Percentiles rank a stretch among this genome's conserved stretches.
Conservation (phyloP, 2,329 filamentous ascomycete genomes). For the Pseudocercospora macadamiae region DNA sequence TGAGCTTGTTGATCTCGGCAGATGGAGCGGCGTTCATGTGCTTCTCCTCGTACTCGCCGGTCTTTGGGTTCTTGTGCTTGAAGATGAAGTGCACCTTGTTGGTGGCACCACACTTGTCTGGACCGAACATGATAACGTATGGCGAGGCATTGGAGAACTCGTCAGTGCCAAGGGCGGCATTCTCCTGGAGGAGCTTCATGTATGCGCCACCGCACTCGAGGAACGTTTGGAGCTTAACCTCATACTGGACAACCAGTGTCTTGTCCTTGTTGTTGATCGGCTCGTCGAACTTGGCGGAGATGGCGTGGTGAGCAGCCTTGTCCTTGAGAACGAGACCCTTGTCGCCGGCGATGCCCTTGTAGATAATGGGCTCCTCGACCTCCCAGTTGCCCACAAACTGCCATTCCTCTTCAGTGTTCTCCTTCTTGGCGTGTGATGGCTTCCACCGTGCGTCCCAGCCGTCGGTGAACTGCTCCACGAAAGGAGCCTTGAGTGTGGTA, state of each 20-base stretch:
- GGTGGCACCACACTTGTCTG: constrained; percentile 97
- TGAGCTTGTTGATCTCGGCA: constrained; percentile 87
- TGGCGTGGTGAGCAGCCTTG: constrained; percentile 95
- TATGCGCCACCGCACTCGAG: constrained; percentile 98
- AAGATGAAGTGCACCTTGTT: constrained; percentile 99
- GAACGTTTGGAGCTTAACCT: constrained; percentile 97
- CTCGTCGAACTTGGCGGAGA: constrained; percentile 97
- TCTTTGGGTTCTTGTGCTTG: constrained; percentile 99
- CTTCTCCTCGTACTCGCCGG: constrained; percentile 99
- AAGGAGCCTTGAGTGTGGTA: constrained; percentile 83
- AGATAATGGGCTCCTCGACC: constrained; percentile 88
- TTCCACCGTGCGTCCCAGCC: constrained; percentile 95
- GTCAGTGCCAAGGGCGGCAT: constrained; percentile 92
- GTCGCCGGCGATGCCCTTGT: constrained; percentile 91
- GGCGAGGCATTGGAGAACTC: constrained; percentile 98
- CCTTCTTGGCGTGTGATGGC: constrained; percentile 95
- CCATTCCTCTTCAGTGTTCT: constrained; percentile 86
- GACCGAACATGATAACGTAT: constrained; percentile 99
- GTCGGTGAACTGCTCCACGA: constrained; percentile 97
- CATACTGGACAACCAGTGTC: constrained; percentile 95
- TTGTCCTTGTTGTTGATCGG: constrained; percentile 97
- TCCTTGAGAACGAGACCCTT: constrained; percentile 99
- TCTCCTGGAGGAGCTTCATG: constrained; percentile 97
- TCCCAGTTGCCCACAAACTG: constrained; percentile 96
- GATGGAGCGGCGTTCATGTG: constrained; percentile 83